Conservation (phyloP, 2,329 filamentous ascomycete species). For the Plectosphaerella sp. region DNA sequence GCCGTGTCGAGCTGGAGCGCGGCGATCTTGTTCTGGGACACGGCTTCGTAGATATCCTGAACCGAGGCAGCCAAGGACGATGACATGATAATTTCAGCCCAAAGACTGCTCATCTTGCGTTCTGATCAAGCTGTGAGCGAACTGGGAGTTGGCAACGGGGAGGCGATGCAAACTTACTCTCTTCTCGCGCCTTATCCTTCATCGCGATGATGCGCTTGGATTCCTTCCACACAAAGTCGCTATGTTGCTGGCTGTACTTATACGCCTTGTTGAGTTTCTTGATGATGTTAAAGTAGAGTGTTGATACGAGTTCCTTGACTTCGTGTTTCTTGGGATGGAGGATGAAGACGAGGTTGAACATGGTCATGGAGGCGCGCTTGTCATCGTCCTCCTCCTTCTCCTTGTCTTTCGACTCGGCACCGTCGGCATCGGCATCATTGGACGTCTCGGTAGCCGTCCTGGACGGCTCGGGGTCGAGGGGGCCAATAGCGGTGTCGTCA, state of each 20-base stretch:
- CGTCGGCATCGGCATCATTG: constrained; percentile 20
- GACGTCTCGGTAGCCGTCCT: constrained; percentile 19
- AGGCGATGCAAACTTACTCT: constrained; percentile 35
- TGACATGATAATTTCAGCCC: constrained; percentile 64
- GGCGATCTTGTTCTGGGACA: constrained; percentile 81
- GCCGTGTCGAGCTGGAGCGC: constrained; percentile 70
- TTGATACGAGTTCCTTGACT: constrained; percentile 69
- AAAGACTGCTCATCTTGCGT: constrained; percentile 60
- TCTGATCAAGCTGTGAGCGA: constrained; percentile 22
- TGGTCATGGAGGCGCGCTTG: constrained; percentile 74
- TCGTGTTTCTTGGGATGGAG: constrained; percentile 76
- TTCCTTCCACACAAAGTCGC: constrained; percentile 88
- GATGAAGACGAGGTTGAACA: constrained; percentile 97
- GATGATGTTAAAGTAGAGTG: constrained; percentile 78
- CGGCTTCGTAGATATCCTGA: constrained; percentile 74
- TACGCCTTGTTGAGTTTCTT: constrained; percentile 90
- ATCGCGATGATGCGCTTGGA: constrained; percentile 76
- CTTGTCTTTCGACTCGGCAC: constrained; percentile 17
- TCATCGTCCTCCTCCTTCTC: constrained; percentile 48
- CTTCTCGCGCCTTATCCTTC: constrained; percentile 77
- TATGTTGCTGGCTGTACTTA: constrained; percentile 86
- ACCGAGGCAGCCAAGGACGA: constrained; percentile 82
- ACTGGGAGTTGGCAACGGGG: neutral
- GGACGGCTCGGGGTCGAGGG: constrained; percentile 14
- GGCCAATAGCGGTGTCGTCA: constrained; percentile 21